phyloP scores from a whole-genome alignment of 2,329 filamentous ascomycete genomes.

The Colletotrichum shisoi region DNA sequence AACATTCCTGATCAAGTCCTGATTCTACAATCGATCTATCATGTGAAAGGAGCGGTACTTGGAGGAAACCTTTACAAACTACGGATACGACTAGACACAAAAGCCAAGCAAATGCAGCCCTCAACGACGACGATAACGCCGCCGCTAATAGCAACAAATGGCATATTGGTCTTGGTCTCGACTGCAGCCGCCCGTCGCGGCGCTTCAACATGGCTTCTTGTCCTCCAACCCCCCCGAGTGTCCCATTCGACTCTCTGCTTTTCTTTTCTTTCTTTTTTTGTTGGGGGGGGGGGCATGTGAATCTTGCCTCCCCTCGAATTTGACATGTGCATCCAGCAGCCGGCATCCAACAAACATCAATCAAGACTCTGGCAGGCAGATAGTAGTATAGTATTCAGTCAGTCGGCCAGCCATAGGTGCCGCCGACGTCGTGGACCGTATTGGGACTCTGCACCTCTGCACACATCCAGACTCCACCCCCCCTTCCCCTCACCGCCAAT shows the following conservation, averaged over 20 bases:
- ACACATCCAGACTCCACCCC: neutral
- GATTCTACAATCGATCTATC: neutral
- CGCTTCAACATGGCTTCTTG: neutral
- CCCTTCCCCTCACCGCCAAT: slow-evolving; percentile 28
- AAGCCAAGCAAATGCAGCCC: neutral
- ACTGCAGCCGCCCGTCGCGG: neutral
- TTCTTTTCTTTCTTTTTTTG: too few species aligned
- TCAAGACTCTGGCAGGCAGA: neutral
- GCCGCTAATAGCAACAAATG: neutral
- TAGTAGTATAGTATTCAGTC: too few species aligned
- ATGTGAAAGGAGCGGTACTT: neutral
- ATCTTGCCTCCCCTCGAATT: slow-evolving; percentile 7
- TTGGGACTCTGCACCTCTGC: neutral
- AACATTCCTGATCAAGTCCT: neutral
- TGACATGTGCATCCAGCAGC: slow-evolving; percentile 10
- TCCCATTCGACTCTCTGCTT: neutral
- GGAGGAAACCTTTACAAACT: neutral
- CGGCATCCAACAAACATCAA: neutral
- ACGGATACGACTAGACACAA: neutral
- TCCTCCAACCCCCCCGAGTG: neutral
- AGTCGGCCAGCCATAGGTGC: neutral
- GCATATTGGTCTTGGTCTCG: neutral
- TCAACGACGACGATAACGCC: neutral
- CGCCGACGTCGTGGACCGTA: slow-evolving; percentile 4
- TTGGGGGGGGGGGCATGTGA: slow-evolving; percentile 5